Evolutionary conservation across 768 basidiomycete genomes (phyloP).

Genomic region (Trametes sanguinea): DNA sequence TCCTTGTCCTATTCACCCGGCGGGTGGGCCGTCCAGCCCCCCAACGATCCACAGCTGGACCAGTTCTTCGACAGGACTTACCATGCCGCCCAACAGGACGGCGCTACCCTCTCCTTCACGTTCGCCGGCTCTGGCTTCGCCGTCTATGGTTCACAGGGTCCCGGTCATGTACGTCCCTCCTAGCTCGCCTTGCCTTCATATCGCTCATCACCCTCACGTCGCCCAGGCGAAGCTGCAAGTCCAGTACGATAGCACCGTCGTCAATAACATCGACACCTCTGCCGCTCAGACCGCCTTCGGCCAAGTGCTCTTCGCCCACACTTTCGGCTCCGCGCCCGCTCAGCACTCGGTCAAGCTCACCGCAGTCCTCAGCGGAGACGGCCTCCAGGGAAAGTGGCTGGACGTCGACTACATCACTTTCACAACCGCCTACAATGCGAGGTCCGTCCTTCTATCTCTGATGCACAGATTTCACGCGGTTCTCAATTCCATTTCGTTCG

Average conservation of each 20-base stretch:
- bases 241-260: constrained; percentile 29
- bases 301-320: constrained; percentile 28
- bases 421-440: constrained; percentile 13
- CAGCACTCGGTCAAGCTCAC: constrained; percentile 28
- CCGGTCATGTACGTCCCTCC: constrained; percentile 28
- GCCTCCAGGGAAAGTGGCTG: constrained; percentile 25
- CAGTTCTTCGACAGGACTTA: constrained; percentile 32
- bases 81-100: constrained; percentile 28
- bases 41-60: constrained; percentile 22
- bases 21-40: constrained; percentile 30
- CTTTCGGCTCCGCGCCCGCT: constrained; percentile 14
- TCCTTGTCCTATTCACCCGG: constrained; percentile 26
- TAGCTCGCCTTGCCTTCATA: background rate
- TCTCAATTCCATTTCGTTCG: background rate
- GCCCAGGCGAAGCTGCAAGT: constrained; percentile 27
- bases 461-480: background rate
- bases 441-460: constrained; percentile 1
- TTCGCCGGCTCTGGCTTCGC: constrained; percentile 27
- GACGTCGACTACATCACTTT: constrained; percentile 35
- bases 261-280: constrained; percentile 24
- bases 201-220: background rate
- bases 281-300: constrained; percentile 24
- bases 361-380: constrained; percentile 16
- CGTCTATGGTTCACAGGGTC: constrained; percentile 34
- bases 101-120: constrained; percentile 28